These are phyloP conservation scores for Cucumis hystrix DNA, from an alignment of 306 rosid genomes.

Conservation along the genomic window DNA sequence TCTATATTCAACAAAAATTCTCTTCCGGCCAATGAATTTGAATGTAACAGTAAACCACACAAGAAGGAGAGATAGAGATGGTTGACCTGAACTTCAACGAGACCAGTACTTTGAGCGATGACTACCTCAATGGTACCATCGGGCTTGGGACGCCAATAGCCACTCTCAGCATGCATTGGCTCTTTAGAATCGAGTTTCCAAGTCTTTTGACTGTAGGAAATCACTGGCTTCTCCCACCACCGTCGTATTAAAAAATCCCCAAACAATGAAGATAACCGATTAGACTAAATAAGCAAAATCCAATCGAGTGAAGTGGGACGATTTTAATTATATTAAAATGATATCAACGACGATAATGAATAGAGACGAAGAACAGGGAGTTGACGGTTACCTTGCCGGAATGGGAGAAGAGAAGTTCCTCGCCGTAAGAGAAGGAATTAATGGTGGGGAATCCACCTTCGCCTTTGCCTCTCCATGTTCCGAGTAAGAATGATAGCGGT, in stretches of 20 bases:
- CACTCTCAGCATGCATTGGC: conserved; percentile 85
- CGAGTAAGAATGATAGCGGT: conserved; percentile 52
- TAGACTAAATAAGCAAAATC: neutral
- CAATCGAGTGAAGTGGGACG: neutral
- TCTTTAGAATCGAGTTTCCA: conserved; percentile 67
- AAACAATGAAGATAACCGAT: conserved; percentile 1
- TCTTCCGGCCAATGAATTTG: neutral
- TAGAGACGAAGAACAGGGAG: neutral
- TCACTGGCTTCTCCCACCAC: conserved; percentile 45
- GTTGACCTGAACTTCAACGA: conserved; percentile 73
- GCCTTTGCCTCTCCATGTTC: conserved; percentile 79
- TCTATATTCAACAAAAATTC: neutral
- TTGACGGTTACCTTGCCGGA: conserved; percentile 39
- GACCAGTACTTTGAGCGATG: conserved; percentile 80
- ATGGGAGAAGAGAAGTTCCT: conserved; percentile 62
- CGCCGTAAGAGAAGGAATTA: conserved; percentile 61
- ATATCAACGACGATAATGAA: neutral
- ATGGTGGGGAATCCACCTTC: conserved; percentile 81
- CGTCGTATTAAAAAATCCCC: neutral
- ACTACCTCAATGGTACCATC: conserved; percentile 68
- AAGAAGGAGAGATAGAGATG: neutral
- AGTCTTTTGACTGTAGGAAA: conserved; percentile 70
- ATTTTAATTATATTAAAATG: neutral
- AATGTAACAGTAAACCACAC: neutral
- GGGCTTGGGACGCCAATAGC: conserved; percentile 71